Percentiles rank a stretch among this genome's conserved stretches.
Conservation (phyloP, 192 early-diverging fungal genomes). For the Rhizophagus sp. region DNA sequence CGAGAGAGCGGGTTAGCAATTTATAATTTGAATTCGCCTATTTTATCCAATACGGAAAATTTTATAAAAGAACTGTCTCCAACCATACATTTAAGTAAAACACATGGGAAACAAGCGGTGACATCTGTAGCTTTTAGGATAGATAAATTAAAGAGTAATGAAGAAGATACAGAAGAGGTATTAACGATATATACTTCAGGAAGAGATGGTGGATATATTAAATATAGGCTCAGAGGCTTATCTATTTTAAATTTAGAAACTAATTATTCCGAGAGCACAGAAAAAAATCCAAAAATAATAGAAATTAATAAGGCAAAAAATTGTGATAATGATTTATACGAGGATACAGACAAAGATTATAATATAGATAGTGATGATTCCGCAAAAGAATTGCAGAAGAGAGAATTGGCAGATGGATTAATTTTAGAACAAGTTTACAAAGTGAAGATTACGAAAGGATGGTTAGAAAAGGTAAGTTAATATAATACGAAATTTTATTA, state of each 20-base stretch:
- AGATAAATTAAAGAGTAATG: not conserved
- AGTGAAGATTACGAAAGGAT: conserved; percentile 74
- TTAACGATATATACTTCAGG: conserved; percentile 61
- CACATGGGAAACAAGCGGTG: conserved; percentile 54
- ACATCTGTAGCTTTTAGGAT: conserved; percentile 42
- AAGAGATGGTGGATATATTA: conserved; percentile 64
- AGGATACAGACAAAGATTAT: not conserved
- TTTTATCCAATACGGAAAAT: not conserved
- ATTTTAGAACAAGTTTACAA: conserved; percentile 53
- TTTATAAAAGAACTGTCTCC: conserved; percentile 30
- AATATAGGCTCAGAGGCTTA: conserved; percentile 46
- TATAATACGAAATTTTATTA: not conserved
- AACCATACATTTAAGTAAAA: conserved; percentile 34
- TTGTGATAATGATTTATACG: conserved; percentile 1
- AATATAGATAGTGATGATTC: not conserved
- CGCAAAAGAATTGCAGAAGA: not conserved
- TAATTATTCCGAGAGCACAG: not conserved
- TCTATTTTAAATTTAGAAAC: not conserved
- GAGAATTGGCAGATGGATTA: conserved; percentile 17
- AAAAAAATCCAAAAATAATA: not conserved
- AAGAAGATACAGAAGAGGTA: conserved; percentile 35
- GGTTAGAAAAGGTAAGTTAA: conserved; percentile 59
- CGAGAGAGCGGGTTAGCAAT: conserved; percentile 43
- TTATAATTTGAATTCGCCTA: conserved; percentile 24
- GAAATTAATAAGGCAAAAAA: conserved; percentile 15